phyloP scores from a whole-genome alignment of 192 early-diverging fungal genomes.

The Rhizoclosmatium globosum region DNA sequence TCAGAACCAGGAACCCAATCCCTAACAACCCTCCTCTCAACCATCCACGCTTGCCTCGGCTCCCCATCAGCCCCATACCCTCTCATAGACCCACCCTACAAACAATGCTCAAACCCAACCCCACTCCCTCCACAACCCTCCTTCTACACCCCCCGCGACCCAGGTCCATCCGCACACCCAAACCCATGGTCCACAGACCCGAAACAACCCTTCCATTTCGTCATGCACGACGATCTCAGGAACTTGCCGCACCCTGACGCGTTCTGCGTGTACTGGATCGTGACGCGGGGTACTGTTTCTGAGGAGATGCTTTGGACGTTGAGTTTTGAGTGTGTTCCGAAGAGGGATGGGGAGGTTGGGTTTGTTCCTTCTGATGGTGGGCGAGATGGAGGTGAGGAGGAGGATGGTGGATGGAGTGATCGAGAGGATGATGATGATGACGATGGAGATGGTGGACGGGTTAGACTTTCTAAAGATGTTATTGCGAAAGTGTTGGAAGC shows the following conservation, averaged over 20 bases:
- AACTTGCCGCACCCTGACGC: not conserved
- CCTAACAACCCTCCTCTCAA: not conserved
- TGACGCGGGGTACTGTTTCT: slow-evolving; percentile 2
- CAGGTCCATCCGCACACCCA: not conserved
- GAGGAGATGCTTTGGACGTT: slow-evolving; percentile 15
- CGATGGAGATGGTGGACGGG: slow-evolving; percentile 22
- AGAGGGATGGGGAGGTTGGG: slow-evolving; percentile 14
- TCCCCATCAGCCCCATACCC: not conserved
- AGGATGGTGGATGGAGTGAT: slow-evolving; percentile 12
- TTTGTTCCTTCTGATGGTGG: slow-evolving; percentile 8
- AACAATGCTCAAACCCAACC: not conserved
- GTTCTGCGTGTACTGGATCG: slow-evolving; percentile 18
- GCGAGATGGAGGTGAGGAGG: not conserved
- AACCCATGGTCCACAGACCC: not conserved
- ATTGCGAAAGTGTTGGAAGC: slow-evolving; percentile 7
- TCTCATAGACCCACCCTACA: not conserved
- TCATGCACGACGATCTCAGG: not conserved
- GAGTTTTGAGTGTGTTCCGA: not conserved
- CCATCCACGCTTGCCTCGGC: not conserved
- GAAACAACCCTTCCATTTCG: not conserved
- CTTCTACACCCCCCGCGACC: not conserved
- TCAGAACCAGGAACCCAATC: slow-evolving; percentile 7
- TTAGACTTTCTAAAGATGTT: not conserved
- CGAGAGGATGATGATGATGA: slow-evolving; percentile 31
- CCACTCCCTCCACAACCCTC: not conserved